These are phyloP conservation scores for Cucumis variabilis DNA, from an alignment of 331 rosid species.

Conservation along the genomic window DNA sequence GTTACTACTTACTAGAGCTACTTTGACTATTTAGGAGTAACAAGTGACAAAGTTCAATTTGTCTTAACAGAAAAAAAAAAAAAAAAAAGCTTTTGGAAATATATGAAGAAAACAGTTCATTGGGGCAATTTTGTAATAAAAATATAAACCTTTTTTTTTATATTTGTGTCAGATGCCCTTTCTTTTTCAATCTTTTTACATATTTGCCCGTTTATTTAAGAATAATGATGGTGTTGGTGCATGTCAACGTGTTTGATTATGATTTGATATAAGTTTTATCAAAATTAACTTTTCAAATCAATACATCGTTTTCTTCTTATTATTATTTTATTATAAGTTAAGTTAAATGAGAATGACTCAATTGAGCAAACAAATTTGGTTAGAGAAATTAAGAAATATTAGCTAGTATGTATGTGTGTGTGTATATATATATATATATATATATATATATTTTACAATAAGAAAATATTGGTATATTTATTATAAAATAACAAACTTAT, in stretches of 20 bases:
- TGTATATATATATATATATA: no score
- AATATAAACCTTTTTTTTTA: background rate
- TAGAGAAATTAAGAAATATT: background rate
- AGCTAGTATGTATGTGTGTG: no score
- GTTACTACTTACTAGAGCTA: background rate
- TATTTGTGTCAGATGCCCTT: constrained; percentile 4
- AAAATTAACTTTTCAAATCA: background rate
- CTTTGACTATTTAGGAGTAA: background rate
- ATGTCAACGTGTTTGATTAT: background rate
- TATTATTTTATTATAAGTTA: background rate
- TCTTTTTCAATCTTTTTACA: constrained; percentile 5
- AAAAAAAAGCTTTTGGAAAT: background rate
- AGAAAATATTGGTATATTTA: no score
- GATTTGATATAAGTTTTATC: background rate
- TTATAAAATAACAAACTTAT: no score
- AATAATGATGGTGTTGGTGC: background rate
- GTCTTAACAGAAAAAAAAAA: background rate
- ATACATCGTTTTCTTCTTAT: background rate
- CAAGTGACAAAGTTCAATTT: background rate
- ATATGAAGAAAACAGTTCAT: background rate
- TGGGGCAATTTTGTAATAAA: background rate
- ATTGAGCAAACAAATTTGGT: no score
- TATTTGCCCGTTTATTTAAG: constrained; percentile 17
- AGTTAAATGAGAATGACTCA: background rate
- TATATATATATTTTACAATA: no score